Conservation (phyloP, 169 alveolate genomes). For the Plasmodium vivax region DNA sequence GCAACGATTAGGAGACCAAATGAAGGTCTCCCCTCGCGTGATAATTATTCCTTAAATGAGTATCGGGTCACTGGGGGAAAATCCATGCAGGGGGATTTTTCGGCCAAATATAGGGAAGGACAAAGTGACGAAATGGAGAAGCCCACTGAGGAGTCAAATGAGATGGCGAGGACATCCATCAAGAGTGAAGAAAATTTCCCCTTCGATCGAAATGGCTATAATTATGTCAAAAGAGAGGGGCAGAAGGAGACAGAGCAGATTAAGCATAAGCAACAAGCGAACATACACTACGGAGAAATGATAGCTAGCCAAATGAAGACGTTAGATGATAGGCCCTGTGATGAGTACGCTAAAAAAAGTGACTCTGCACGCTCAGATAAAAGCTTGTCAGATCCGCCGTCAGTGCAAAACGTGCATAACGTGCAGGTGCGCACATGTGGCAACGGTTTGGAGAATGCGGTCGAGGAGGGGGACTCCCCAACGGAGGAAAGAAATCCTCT, state of each 20-base stretch:
- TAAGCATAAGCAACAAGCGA: background rate
- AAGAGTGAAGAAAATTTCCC: background rate
- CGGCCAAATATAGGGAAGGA: background rate
- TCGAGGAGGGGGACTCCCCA: background rate
- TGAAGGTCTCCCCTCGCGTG: background rate
- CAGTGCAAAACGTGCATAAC: background rate
- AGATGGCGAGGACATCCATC: background rate
- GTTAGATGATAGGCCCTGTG: background rate
- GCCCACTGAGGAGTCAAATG: background rate
- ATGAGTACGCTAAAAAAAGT: slow-evolving; percentile 1
- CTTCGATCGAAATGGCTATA: background rate
- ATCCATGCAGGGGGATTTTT: background rate
- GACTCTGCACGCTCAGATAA: background rate
- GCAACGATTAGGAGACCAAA: background rate
- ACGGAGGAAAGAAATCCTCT: background rate
- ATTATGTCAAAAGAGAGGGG: background rate
- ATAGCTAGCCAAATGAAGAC: background rate
- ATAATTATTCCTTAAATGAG: background rate
- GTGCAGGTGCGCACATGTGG: background rate
- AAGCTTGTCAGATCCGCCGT: background rate
- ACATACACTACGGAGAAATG: background rate
- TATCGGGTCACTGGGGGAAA: background rate
- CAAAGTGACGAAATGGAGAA: background rate
- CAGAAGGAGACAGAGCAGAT: background rate
- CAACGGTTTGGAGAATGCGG: background rate